Base-by-base conservation (phyloP, 2,329 filamentous ascomycete species). In the Hansfordia pulvinata region DNA sequence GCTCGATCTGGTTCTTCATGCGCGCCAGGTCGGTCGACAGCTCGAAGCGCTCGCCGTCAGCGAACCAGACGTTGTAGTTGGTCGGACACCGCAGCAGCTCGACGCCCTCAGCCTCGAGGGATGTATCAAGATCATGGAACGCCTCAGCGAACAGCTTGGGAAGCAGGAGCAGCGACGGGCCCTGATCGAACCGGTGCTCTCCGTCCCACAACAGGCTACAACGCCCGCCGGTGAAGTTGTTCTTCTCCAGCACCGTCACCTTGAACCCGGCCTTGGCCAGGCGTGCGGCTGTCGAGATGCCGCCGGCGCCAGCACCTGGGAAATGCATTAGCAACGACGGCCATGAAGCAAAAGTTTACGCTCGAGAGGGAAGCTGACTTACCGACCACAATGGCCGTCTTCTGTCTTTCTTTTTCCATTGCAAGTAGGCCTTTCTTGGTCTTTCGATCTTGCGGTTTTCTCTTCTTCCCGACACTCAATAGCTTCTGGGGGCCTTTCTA, bases 211-310 rank as follows among this genome's bases (percentile, higher is more conserved):
- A 62, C 15, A 83, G 51, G 23, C 69, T 77, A 50, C 77, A 84
- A 29, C 79, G 60, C 4, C 79, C 79, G 23, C 79, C 79, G 0
- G 71, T 75, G 45, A 79, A 80, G 30, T 56, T 54, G 42, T 84
- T 83, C 58, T 83, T 83, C 50, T 85, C 79, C n/a, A 84, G 53
- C 2, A 84, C 73, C 0, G 76, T 83, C n/a, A 84, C 78, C 18
- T 62, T 47, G 46, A 76, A 73, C 20, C 78, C 79, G 2, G 76
- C 66, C 43, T 75, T 76, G 26, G 76, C 74, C 8, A 84, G 65
- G 23, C 78, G 69, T 3, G 78, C 77, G 30, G 79, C 75, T 2
- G 71, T 72, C n/a, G 75, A 67, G 21, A 81, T 69, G 31, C 78
- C 78, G 26, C 78, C 79, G 23, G 71, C 70, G 32, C 79, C 79